These are phyloP conservation scores for Phalaenopsis equestris DNA, from an alignment of 106 monocot genomes.

Conservation along the genomic window DNA sequence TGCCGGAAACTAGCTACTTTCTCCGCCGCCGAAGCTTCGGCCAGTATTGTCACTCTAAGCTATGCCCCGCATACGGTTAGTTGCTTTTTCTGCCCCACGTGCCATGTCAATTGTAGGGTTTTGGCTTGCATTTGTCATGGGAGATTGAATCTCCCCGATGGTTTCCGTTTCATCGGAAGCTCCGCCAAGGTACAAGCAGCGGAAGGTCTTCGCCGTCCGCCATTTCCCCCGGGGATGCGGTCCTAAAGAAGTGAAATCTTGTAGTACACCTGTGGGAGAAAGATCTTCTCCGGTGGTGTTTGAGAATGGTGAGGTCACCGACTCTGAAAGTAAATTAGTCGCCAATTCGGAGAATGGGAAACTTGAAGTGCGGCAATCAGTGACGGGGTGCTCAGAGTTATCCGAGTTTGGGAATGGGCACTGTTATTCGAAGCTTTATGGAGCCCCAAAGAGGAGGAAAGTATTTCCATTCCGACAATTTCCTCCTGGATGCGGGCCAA, in stretches of 20 bases:
- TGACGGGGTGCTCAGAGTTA: not conserved
- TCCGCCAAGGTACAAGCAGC: not conserved
- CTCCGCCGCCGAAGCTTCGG: not conserved
- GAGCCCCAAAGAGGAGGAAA: conserved; percentile 7
- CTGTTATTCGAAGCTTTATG: not conserved
- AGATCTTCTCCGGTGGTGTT: not conserved
- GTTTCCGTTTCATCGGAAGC: not conserved
- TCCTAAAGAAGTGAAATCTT: not conserved
- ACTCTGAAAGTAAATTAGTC: not conserved
- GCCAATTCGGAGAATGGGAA: not conserved
- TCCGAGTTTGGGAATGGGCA: not conserved
- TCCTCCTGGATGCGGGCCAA: conserved; percentile 3
- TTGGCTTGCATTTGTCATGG: not conserved
- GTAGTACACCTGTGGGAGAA: not conserved
- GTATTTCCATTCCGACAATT: not conserved
- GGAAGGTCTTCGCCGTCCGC: not conserved
- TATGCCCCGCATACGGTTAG: not conserved
- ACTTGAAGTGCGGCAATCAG: conserved; percentile 1
- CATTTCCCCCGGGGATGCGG: not conserved
- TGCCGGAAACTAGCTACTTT: not conserved
- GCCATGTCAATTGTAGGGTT: not conserved
- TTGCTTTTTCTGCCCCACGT: not conserved
- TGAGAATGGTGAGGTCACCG: not conserved
- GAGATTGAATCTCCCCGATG: not conserved
- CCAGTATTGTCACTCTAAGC: not conserved